Conservation (phyloP, 495 filamentous ascomycete genomes). For the Hypoxylon perforatum region DNA sequence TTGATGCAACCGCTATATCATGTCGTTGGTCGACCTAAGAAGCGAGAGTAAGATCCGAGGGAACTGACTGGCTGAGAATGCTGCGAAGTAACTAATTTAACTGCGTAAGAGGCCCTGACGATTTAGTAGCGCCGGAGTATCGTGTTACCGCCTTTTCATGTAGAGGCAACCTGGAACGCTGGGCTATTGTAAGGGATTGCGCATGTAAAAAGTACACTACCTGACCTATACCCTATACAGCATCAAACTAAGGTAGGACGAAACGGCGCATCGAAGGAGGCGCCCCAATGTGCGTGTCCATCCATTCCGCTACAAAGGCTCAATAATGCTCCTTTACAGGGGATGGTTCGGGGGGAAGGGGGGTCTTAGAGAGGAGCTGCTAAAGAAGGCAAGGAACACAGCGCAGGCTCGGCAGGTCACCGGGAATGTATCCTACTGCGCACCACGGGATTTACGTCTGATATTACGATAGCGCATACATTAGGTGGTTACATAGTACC, state of each 20-base stretch:
- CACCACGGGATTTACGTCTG: slow-evolving; percentile 35
- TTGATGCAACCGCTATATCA: slow-evolving; percentile 31
- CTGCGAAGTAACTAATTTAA: background rate
- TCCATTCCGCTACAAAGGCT: slow-evolving; percentile 11
- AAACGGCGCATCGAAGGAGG: slow-evolving; percentile 9
- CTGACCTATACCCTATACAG: background rate
- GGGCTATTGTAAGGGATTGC: slow-evolving; percentile 8
- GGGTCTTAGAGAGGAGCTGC: slow-evolving; percentile 2
- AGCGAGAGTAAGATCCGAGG: slow-evolving; percentile 1
- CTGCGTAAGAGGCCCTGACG: background rate
- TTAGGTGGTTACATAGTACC: slow-evolving; percentile 8
- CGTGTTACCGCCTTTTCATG: slow-evolving; percentile 12
- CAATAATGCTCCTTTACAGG: slow-evolving; percentile 21
- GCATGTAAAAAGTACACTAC: slow-evolving; percentile 6
- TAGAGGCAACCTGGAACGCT: no score
- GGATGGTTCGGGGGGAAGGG: background rate
- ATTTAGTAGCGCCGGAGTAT: slow-evolving; percentile 9
- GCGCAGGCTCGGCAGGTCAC: slow-evolving; percentile 15
- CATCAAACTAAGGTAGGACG: slow-evolving; percentile 18
- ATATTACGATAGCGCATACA: slow-evolving; percentile 8
- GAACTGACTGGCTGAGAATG: slow-evolving; percentile 2
- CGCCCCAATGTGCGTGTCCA: slow-evolving; percentile 9
- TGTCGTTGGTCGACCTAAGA: slow-evolving; percentile 5
- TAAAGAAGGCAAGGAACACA: slow-evolving; percentile 36
- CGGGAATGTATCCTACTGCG: slow-evolving; percentile 41